Percentiles rank a stretch among this genome's conserved stretches.
phyloP scores from a whole-genome alignment of 2,329 filamentous ascomycete species.

The Helicocarpus griseus region DNA sequence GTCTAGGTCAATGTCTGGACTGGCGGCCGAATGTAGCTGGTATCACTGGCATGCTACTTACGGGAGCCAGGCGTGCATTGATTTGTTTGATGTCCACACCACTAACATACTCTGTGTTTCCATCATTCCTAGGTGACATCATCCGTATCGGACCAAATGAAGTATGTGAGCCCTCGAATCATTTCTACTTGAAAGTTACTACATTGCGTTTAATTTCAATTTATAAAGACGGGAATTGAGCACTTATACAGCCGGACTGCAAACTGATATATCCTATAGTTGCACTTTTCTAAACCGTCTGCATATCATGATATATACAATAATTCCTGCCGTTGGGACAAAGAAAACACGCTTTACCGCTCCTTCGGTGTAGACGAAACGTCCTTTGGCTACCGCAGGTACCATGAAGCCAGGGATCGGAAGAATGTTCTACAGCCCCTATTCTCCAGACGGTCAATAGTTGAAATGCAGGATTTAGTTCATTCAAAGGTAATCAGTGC shows the following conservation, averaged over 20 bases:
- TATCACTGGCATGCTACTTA: no score
- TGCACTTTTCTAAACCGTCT: constrained; percentile 14
- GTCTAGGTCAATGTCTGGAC: no score
- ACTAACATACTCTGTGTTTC: background rate
- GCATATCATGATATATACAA: constrained; percentile 17
- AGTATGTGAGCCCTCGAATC: no score
- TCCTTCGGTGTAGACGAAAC: constrained; percentile 17
- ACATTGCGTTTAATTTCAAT: no score
- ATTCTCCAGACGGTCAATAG: constrained; percentile 14
- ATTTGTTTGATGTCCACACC: no score
- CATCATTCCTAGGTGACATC: constrained; percentile 13
- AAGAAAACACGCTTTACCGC: constrained; percentile 15
- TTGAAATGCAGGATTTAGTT: constrained; percentile 13
- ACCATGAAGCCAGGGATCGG: constrained; percentile 16
- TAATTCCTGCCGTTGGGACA: constrained; percentile 15
- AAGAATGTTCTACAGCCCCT: constrained; percentile 13
- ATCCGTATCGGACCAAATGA: constrained; percentile 17
- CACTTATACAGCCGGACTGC: no score
- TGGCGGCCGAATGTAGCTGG: no score
- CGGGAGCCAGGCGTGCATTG: no score
- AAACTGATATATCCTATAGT: constrained; percentile 7
- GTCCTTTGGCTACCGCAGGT: constrained; percentile 13
- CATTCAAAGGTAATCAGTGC: constrained; percentile 11
- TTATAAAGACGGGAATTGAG: no score
- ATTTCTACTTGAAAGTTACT: no score